Evolutionary conservation across 2,329 filamentous ascomycete species (phyloP).

Genomic region (Ophiosphaerella narmari): DNA sequence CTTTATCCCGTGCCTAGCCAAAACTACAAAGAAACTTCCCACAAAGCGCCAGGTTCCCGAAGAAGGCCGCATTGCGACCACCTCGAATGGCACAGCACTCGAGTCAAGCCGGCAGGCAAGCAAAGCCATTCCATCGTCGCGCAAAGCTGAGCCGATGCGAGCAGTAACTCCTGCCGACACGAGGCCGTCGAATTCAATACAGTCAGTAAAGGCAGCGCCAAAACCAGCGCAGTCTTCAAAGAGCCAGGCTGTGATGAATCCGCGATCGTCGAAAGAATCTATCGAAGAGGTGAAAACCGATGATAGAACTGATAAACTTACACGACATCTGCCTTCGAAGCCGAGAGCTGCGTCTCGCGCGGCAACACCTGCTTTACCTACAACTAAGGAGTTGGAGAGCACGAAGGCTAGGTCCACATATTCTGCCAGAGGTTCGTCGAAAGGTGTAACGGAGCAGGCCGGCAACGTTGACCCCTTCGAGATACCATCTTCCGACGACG

Average conservation of each 20-base stretch:
- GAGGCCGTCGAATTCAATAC: constrained; percentile 13
- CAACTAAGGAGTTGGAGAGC: constrained; percentile 3
- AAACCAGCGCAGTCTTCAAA: constrained; percentile 5
- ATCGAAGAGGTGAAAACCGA: constrained; percentile 5
- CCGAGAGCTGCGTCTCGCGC: constrained; percentile 18
- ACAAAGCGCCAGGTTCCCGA: constrained; percentile 15
- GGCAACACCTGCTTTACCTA: constrained; percentile 13
- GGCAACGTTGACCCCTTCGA: background rate
- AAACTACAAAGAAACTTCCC: constrained; percentile 18
- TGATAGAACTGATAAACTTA: background rate
- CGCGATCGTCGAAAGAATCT: background rate
- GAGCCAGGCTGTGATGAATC: too few relatives aligned
- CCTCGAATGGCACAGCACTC: constrained; percentile 10
- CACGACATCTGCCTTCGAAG: constrained; percentile 10
- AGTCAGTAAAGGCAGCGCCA: constrained; percentile 5
- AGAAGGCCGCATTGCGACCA: constrained; percentile 13
- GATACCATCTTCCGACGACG: constrained; percentile 27
- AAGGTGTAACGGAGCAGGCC: too few relatives aligned
- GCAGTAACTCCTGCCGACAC: constrained; percentile 6
- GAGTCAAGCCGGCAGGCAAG: background rate
- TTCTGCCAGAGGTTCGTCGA: too few relatives aligned
- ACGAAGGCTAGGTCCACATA: background rate
- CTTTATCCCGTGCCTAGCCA: constrained; percentile 8
- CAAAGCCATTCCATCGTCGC: constrained; percentile 11
- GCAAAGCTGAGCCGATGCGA: constrained; percentile 9